Percentiles rank a stretch among this genome's conserved stretches.
Evolutionary conservation across 202 grass and related monocot species (phyloP).

Genomic region (Saccharum hybrid): DNA sequence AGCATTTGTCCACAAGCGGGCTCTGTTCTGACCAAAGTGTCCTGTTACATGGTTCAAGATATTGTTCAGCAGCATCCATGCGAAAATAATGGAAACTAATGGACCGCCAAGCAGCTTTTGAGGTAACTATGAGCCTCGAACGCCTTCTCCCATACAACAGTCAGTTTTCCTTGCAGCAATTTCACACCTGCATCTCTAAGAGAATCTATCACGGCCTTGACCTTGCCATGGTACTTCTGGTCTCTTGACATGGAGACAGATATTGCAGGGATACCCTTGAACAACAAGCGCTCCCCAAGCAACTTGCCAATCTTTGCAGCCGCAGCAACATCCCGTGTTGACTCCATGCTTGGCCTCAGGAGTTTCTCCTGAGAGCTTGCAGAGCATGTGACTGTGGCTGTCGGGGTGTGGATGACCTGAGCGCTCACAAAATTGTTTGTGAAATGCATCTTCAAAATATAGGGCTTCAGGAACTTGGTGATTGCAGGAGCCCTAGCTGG

Average conservation of each 20-base stretch:
- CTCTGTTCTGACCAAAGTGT: background rate
- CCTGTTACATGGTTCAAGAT: too few relatives aligned
- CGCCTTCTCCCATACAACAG: background rate
- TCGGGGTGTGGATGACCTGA: slow-evolving; percentile 69
- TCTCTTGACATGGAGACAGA: slow-evolving; percentile 63
- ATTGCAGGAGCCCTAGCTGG: slow-evolving; percentile 51
- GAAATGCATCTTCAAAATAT: slow-evolving; percentile 74
- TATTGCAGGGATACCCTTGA: slow-evolving; percentile 57
- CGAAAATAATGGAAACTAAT: background rate
- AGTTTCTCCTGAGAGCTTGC: slow-evolving; percentile 67
- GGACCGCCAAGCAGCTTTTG: background rate
- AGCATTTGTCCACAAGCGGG: background rate
- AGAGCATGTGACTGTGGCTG: slow-evolving; percentile 48
- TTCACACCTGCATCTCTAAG: slow-evolving; percentile 55
- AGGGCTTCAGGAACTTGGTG: slow-evolving; percentile 63
- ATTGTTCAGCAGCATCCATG: background rate
- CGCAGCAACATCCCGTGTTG: slow-evolving; percentile 42
- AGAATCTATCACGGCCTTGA: slow-evolving; percentile 66
- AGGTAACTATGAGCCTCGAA: background rate
- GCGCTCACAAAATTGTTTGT: slow-evolving; percentile 65
- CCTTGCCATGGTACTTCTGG: slow-evolving; percentile 63
- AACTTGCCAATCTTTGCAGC: slow-evolving; percentile 73
- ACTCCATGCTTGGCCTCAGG: slow-evolving; percentile 65
- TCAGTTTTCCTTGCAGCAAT: slow-evolving; percentile 40
- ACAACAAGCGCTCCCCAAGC: slow-evolving; percentile 61